Evolutionary conservation across 1,284 basidiomycete species (phyloP).

Genomic region (Coniophora puteana): DNA sequence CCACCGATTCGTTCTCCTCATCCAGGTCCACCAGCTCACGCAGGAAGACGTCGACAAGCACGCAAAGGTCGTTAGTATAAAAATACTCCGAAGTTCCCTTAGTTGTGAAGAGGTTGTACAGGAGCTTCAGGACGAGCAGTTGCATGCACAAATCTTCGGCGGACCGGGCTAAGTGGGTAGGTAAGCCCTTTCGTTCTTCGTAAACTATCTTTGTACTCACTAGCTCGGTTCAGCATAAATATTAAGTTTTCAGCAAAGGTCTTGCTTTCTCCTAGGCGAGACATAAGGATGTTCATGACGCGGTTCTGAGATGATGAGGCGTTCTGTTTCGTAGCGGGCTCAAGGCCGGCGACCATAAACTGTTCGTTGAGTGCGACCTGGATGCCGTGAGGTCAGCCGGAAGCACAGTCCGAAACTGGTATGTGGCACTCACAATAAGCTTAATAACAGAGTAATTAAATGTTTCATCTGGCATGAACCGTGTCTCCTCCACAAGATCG

Average conservation of each 20-base stretch:
- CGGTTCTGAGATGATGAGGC: slow-evolving; percentile 58
- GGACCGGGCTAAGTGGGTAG: slow-evolving; percentile 56
- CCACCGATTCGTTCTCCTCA: slow-evolving; percentile 89
- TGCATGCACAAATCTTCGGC: slow-evolving; percentile 95
- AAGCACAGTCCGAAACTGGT: slow-evolving; percentile 1
- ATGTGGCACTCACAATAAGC: slow-evolving; percentile 63
- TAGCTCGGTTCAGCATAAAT: slow-evolving; percentile 95
- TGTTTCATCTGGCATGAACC: slow-evolving; percentile 84
- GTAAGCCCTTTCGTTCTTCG: slow-evolving; percentile 5
- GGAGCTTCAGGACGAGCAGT: slow-evolving; percentile 89
- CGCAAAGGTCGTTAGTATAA: slow-evolving; percentile 96
- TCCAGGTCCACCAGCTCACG: slow-evolving; percentile 89
- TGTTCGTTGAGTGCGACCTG: slow-evolving; percentile 96
- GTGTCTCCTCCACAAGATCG: slow-evolving; percentile 90
- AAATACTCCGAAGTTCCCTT: slow-evolving; percentile 94
- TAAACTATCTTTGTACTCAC: slow-evolving; percentile 43
- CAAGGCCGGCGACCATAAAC: slow-evolving; percentile 84
- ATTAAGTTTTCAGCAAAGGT: slow-evolving; percentile 99
- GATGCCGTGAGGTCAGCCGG: slow-evolving; percentile 5
- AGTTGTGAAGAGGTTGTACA: slow-evolving; percentile 95
- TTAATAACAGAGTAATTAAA: slow-evolving; percentile 95
- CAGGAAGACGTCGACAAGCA: slow-evolving; percentile 95
- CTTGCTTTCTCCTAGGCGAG: slow-evolving; percentile 80
- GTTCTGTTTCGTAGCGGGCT: slow-evolving; percentile 17
- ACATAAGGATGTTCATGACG: slow-evolving; percentile 80